A percentile compares a stretch with the other conserved stretches of the same genome.
phyloP scores from a whole-genome alignment of 2,329 filamentous ascomycete genomes.

The Phialophora expanda region DNA sequence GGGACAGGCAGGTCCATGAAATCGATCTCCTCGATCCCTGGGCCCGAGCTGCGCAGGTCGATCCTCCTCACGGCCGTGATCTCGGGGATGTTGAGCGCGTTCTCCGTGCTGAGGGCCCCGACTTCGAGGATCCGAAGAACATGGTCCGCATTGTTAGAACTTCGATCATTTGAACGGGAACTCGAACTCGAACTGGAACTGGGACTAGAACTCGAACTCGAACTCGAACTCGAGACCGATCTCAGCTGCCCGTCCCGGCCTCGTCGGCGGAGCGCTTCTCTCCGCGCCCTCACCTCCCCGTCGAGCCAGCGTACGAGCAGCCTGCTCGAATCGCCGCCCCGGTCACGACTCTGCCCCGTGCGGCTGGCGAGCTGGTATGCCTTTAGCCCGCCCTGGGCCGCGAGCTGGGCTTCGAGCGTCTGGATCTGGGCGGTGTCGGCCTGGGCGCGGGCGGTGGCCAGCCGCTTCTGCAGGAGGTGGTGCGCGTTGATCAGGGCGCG shows the following conservation, averaged over 20 bases:
- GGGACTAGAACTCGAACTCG: too few relatives aligned
- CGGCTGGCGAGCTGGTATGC: slow-evolving; percentile 68
- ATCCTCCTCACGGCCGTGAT: slow-evolving; percentile 62
- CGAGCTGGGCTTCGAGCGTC: slow-evolving; percentile 57
- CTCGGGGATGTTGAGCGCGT: slow-evolving; percentile 71
- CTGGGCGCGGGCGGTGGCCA: slow-evolving; percentile 57
- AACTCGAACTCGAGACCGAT: too few relatives aligned
- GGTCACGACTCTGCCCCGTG: slow-evolving; percentile 63
- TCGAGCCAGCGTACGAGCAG: slow-evolving; percentile 65
- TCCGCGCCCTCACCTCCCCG: slow-evolving; percentile 24
- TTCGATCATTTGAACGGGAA: too few relatives aligned
- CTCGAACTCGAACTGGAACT: too few relatives aligned
- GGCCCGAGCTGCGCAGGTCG: slow-evolving; percentile 84
- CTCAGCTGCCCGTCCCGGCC: not conserved
- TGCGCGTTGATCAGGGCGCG: slow-evolving; percentile 64
- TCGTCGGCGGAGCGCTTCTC: not conserved
- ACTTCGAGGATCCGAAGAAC: slow-evolving; percentile 75
- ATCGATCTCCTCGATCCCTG: slow-evolving; percentile 80
- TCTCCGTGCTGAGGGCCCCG: slow-evolving; percentile 81
- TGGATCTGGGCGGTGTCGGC: slow-evolving; percentile 49
- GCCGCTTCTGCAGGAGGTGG: slow-evolving; percentile 64
- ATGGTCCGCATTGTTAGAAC: not conserved
- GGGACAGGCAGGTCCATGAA: slow-evolving; percentile 90
- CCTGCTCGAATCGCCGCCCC: slow-evolving; percentile 68
- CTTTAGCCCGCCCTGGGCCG: slow-evolving; percentile 63